Conservation (phyloP, 2,329 filamentous ascomycete genomes). For the Didymella sp. region DNA sequence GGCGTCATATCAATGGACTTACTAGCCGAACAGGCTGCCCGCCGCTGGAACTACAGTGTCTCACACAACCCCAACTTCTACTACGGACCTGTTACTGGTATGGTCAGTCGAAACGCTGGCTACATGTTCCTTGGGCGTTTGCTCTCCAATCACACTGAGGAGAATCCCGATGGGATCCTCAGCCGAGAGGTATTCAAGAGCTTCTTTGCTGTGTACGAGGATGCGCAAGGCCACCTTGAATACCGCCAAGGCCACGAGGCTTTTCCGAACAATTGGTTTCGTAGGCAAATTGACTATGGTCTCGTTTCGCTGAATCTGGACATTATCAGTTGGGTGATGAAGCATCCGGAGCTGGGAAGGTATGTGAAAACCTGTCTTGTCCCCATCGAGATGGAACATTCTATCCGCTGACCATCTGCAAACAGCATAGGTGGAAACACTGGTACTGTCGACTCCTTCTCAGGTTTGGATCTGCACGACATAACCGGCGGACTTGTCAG, state of each 20-base stretch:
- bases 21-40: slow-evolving; percentile 36
- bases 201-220: slow-evolving; percentile 58
- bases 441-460: slow-evolving; percentile 59
- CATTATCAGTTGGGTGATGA: slow-evolving; percentile 22
- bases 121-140: slow-evolving; percentile 35
- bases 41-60: slow-evolving; percentile 58
- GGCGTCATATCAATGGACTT: slow-evolving; percentile 27
- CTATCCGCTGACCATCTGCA: neutral
- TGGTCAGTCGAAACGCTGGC: slow-evolving; percentile 58
- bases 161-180: slow-evolving; percentile 25
- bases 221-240: slow-evolving; percentile 49
- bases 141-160: slow-evolving; percentile 38
- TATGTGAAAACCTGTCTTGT: slow-evolving; percentile 5
- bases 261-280: slow-evolving; percentile 63
- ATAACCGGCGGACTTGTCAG: slow-evolving; percentile 36
- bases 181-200: slow-evolving; percentile 49
- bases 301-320: slow-evolving; percentile 46
- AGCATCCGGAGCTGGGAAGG: slow-evolving; percentile 29
- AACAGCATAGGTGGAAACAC: slow-evolving; percentile 60
- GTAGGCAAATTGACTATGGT: slow-evolving; percentile 55
- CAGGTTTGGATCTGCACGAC: slow-evolving; percentile 49
- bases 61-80: slow-evolving; percentile 62
- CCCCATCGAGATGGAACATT: neutral
- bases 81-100: slow-evolving; percentile 61
- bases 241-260: slow-evolving; percentile 57